Conservation (phyloP, 176 grass and related monocot genomes). For the Cenchrus fungigraminus region DNA sequence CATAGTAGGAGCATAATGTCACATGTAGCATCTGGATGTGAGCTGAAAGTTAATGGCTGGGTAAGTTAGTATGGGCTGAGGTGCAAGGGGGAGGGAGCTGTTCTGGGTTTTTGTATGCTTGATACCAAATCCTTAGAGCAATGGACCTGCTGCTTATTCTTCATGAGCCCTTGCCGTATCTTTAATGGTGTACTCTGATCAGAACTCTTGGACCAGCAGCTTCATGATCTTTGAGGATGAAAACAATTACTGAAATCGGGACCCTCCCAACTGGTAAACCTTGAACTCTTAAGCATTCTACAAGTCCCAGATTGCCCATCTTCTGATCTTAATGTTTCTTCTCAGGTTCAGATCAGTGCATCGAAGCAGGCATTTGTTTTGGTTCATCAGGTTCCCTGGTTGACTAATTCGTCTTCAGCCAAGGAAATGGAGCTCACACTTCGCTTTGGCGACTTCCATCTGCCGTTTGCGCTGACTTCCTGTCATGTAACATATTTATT, state of each 20-base stretch:
- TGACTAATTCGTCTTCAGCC: neutral
- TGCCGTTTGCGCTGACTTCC: conserved; percentile 9
- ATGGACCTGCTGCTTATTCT: neutral
- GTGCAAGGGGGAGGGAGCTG: neutral
- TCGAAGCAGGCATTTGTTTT: no score
- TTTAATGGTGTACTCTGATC: no score
- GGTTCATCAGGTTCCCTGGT: no score
- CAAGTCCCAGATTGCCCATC: no score
- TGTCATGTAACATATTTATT: conserved; percentile 43
- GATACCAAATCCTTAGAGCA: neutral
- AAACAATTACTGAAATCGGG: no score
- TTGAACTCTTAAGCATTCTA: no score
- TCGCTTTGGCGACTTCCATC: neutral
- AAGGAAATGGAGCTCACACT: conserved; percentile 8
- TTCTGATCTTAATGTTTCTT: no score
- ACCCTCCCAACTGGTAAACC: no score
- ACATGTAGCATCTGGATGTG: neutral
- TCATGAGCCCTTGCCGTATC: no score
- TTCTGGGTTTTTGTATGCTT: neutral
- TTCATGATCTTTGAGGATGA: no score
- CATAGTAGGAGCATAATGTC: neutral
- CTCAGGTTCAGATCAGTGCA: no score
- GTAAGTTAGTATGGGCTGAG: neutral
- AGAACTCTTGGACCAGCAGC: no score
- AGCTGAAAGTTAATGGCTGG: neutral